A percentile compares a stretch with the other conserved stretches of the same genome.
These are phyloP conservation scores for Trichoderma afroharzianum DNA, from an alignment of 2,329 filamentous ascomycete genomes.

Conservation along the genomic window DNA sequence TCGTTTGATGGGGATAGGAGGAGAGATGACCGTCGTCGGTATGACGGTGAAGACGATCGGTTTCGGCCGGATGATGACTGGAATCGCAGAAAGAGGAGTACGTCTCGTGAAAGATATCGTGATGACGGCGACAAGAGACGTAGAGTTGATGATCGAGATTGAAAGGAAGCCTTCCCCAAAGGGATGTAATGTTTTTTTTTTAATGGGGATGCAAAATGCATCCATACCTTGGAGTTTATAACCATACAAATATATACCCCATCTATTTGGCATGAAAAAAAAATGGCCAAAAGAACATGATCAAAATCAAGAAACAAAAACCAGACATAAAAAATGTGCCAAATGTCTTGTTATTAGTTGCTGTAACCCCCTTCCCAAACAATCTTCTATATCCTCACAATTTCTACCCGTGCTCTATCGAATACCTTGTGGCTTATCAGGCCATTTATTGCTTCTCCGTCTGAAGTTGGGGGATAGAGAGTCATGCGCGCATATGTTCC, in stretches of 20 bases:
- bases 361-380: neutral
- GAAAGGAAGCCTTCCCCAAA: conserved; percentile 8
- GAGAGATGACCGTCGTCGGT: conserved; percentile 27
- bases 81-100: conserved; percentile 54
- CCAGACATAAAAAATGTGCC: neutral
- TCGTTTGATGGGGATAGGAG: conserved; percentile 52
- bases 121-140: conserved; percentile 59
- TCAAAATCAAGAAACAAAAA: neutral
- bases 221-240: neutral
- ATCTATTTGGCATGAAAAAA: neutral
- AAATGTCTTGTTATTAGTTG: neutral
- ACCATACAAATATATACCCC: conserved; percentile 6
- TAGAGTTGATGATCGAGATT: conserved; percentile 45
- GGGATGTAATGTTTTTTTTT: neutral
- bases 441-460: conserved; percentile 54
- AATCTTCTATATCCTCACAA: conserved; percentile 64
- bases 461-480: conserved; percentile 61
- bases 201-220: neutral
- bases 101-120: conserved; percentile 51
- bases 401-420: conserved; percentile 80
- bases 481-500: conserved; percentile 83
- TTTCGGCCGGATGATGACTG: conserved; percentile 62
- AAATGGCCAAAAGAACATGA: neutral
- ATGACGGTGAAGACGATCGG: conserved; percentile 55
- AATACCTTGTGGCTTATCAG: conserved; percentile 73